Percentiles rank a stretch among this genome's conserved stretches.
These are phyloP conservation scores for Cercospora beticola DNA, from an alignment of 2,329 filamentous ascomycete species.

Conservation along the genomic window DNA sequence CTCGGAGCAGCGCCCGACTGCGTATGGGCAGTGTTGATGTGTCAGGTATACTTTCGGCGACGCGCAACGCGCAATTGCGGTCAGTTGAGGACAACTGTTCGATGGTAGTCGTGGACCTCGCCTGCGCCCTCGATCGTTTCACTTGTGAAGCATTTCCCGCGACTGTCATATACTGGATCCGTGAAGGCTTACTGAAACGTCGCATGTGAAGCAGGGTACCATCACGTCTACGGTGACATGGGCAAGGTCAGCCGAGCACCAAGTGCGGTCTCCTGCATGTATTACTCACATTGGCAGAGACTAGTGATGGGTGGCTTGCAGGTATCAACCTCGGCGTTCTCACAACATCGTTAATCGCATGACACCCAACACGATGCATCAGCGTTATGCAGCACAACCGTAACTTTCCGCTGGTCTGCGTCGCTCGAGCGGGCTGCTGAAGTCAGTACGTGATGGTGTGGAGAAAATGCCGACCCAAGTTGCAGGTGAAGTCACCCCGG, in stretches of 20 bases:
- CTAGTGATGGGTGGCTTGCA: background rate
- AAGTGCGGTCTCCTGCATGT: background rate
- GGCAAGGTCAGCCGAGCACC: background rate
- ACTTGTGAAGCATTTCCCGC: background rate
- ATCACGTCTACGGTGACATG: background rate
- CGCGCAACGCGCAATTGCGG: background rate
- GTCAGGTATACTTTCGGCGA: background rate
- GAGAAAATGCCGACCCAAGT: background rate
- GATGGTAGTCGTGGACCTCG: background rate
- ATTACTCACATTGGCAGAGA: background rate
- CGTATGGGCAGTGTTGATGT: background rate
- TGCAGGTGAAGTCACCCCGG: background rate
- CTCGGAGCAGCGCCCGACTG: background rate
- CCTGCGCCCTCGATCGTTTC: background rate
- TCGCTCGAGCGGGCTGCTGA: background rate
- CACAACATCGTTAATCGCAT: background rate
- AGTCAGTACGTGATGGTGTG: background rate
- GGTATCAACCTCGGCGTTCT: background rate
- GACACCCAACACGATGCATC: background rate
- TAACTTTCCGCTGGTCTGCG: background rate
- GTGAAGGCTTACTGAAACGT: background rate
- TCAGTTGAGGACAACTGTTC: background rate
- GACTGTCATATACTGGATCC: background rate
- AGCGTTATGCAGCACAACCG: background rate
- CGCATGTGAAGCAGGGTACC: background rate